Conservation (phyloP, 305 asterid genomes). For the Fraxinus dipetala region DNA sequence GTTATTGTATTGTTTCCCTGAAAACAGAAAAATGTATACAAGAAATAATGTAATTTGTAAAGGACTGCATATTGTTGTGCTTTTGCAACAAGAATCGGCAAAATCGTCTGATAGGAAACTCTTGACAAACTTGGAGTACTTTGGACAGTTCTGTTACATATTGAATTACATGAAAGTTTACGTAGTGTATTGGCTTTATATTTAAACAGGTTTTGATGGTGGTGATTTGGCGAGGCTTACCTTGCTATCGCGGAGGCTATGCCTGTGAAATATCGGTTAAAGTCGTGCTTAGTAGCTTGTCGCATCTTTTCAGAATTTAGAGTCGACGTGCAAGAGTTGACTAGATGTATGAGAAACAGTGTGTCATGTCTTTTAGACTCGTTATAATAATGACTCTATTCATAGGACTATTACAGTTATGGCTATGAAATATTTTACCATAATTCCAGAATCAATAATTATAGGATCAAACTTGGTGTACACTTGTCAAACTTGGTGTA, state of each 20-base stretch:
- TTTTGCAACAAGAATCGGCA: background rate
- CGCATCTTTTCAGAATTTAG: background rate
- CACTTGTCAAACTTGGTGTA: too few species aligned
- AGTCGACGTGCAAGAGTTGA: background rate
- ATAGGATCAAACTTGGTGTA: too few species aligned
- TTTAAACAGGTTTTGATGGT: background rate
- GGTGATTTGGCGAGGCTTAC: background rate
- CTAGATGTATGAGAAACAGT: background rate
- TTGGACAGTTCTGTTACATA: background rate
- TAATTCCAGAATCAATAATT: background rate
- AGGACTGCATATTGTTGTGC: constrained; percentile 14
- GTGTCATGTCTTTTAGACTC: background rate
- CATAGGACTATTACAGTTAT: background rate
- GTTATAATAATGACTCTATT: background rate
- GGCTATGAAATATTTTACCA: background rate
- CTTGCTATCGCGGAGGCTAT: background rate
- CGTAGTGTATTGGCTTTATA: background rate
- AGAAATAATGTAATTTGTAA: constrained; percentile 11
- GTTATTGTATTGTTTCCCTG: constrained; percentile 20
- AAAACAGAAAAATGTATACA: constrained; percentile 7
- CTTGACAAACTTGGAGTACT: background rate
- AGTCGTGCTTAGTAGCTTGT: background rate
- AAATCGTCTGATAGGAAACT: background rate
- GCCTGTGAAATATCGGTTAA: background rate
- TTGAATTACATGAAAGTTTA: background rate